Conservation (phyloP, 352 stramenopile species). For the Globisporangium middletonii region DNA sequence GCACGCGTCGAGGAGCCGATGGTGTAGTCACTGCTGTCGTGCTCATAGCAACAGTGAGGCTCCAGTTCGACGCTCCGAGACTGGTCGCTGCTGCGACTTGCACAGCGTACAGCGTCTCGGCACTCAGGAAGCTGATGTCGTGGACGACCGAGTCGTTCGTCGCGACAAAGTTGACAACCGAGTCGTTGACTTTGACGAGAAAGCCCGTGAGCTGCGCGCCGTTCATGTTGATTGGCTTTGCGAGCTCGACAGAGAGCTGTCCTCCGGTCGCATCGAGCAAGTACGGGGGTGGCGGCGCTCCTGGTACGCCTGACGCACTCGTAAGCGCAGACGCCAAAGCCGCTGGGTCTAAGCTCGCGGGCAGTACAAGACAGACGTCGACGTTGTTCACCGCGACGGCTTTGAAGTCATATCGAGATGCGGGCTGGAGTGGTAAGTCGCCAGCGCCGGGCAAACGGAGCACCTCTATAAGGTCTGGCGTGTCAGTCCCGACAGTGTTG, state of each 20-base stretch:
- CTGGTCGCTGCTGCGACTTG: constrained; percentile 33
- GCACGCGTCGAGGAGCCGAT: constrained; percentile 23
- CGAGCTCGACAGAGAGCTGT: constrained; percentile 35
- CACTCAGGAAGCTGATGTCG: constrained; percentile 22
- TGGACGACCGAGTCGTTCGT: constrained; percentile 20
- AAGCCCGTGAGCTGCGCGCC: constrained; percentile 40
- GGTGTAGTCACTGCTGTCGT: constrained; percentile 26
- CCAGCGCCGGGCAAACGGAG: constrained; percentile 16
- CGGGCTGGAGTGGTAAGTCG: constrained; percentile 21
- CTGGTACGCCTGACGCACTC: constrained; percentile 23
- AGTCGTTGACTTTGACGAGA: constrained; percentile 23
- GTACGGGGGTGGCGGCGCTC: constrained; percentile 32
- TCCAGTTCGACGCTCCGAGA: constrained; percentile 33
- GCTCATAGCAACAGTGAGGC: constrained; percentile 12
- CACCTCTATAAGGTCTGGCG: constrained; percentile 28
- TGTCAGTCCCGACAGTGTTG: constrained; percentile 17
- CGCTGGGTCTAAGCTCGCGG: constrained; percentile 11
- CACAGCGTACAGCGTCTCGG: constrained; percentile 26
- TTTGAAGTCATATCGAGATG: constrained; percentile 46
- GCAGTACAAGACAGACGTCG: constrained; percentile 33
- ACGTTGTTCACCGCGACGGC: constrained; percentile 38
- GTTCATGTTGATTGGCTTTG: constrained; percentile 46
- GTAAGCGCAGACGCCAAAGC: constrained; percentile 20
- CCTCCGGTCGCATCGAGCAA: constrained; percentile 48
- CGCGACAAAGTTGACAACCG: constrained; percentile 12